These are phyloP conservation scores for Clarireedia homoeocarpa DNA, from an alignment of 2,329 filamentous ascomycete genomes.

Conservation along the genomic window DNA sequence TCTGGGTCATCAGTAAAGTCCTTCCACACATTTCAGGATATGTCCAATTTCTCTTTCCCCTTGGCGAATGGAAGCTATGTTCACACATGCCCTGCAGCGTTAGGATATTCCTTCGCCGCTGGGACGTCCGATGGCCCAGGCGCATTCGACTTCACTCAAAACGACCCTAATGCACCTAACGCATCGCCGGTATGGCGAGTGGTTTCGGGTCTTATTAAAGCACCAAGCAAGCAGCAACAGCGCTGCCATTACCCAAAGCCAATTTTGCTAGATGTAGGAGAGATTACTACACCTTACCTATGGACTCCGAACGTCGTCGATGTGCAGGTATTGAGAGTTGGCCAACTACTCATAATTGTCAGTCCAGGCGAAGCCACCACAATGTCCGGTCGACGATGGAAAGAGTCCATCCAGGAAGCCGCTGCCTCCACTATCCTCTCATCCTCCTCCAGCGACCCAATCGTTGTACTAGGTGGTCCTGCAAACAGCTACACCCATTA, in stretches of 20 bases:
- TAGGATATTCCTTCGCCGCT: slow-evolving; percentile 89
- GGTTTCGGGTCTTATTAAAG: slow-evolving; percentile 64
- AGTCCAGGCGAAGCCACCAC: slow-evolving; percentile 84
- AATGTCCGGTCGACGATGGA: slow-evolving; percentile 88
- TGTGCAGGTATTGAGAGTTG: slow-evolving; percentile 76
- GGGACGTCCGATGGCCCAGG: slow-evolving; percentile 90
- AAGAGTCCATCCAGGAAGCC: slow-evolving; percentile 55
- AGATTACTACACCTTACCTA: slow-evolving; percentile 66
- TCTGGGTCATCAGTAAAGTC: slow-evolving; percentile 63
- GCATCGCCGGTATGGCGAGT: slow-evolving; percentile 63
- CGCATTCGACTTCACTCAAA: slow-evolving; percentile 88
- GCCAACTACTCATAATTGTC: slow-evolving; percentile 76
- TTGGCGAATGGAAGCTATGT: slow-evolving; percentile 65
- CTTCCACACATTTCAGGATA: slow-evolving; percentile 79
- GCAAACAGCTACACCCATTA: slow-evolving; percentile 86
- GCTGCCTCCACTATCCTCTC: slow-evolving; percentile 34
- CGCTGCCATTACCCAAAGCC: slow-evolving; percentile 76
- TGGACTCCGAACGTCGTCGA: slow-evolving; percentile 93
- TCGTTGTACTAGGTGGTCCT: slow-evolving; percentile 82
- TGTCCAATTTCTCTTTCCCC: slow-evolving; percentile 66
- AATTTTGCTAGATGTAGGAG: slow-evolving; percentile 81
- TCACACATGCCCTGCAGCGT: slow-evolving; percentile 73
- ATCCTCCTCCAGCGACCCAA: slow-evolving; percentile 41
- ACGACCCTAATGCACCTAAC: slow-evolving; percentile 63
- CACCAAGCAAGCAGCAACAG: slow-evolving; percentile 60